A percentile compares a stretch with the other conserved stretches of the same genome.
Conservation (phyloP, 1,139 yeast genomes). For the Arxiozyma slooffiae region DNA sequence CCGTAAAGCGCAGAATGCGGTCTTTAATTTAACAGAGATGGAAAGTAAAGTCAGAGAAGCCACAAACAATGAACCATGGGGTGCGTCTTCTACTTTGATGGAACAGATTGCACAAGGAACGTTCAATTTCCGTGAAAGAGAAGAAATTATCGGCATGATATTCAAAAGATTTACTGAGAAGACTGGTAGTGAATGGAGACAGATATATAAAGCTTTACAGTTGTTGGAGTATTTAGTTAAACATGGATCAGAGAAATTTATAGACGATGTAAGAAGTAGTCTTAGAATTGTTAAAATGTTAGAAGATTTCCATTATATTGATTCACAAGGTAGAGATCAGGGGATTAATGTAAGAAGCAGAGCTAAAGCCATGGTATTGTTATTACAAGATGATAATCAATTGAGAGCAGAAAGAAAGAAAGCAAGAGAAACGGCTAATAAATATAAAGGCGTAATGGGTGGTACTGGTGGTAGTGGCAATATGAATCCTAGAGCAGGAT, state of each 20-base stretch:
- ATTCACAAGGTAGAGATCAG: constrained; percentile 89
- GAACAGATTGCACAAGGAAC: constrained; percentile 93
- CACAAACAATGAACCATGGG: constrained; percentile 99
- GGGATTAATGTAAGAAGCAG: constrained; percentile 92
- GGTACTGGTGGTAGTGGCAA: constrained; percentile 34
- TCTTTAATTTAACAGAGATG: constrained; percentile 88
- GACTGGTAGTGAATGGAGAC: constrained; percentile 96
- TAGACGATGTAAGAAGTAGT: constrained; percentile 87
- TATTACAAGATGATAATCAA: constrained; percentile 66
- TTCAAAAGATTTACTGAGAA: constrained; percentile 86
- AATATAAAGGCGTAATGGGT: constrained; percentile 64
- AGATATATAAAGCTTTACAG: constrained; percentile 87
- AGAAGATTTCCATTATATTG: constrained; percentile 87
- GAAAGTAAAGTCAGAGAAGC: constrained; percentile 96
- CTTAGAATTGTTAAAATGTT: constrained; percentile 76
- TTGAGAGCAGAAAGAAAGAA: constrained; percentile 81
- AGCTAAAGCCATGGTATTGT: constrained; percentile 61
- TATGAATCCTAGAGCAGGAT: constrained; percentile 27
- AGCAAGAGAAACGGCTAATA: constrained; percentile 74
- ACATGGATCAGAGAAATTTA: constrained; percentile 89
- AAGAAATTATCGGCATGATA: constrained; percentile 62
- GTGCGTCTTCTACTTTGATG: constrained; percentile 89
- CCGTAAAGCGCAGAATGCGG: constrained; percentile 95
- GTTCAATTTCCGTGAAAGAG: constrained; percentile 73
- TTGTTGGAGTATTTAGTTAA: constrained; percentile 81